phyloP scores from a whole-genome alignment of 441 rosid species.

The Aquilaria agallochum region DNA sequence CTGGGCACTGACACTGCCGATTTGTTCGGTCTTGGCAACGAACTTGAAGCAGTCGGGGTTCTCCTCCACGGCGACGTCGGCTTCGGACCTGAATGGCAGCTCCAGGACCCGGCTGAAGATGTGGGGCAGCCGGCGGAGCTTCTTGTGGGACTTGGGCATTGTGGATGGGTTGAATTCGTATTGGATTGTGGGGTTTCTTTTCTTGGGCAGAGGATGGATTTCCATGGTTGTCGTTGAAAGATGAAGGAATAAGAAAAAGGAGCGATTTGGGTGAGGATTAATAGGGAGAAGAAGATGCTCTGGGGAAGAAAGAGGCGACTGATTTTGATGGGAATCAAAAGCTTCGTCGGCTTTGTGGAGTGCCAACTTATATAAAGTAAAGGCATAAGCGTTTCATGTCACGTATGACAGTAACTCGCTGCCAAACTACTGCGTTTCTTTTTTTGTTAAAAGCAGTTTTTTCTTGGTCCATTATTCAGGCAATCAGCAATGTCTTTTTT shows the following conservation, averaged over 20 bases:
- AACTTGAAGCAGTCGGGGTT: conserved; percentile 63
- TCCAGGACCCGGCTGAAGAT: conserved; percentile 80
- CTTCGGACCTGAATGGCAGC: conserved; percentile 82
- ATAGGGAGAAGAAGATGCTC: conserved; percentile 22
- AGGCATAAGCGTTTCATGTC: too few species aligned
- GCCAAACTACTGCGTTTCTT: too few species aligned
- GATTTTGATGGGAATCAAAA: conserved; percentile 32
- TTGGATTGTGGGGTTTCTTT: conserved; percentile 53
- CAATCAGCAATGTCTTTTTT: too few species aligned
- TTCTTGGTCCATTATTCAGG: too few species aligned
- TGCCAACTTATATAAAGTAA: too few species aligned
- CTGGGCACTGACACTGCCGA: conserved; percentile 59
- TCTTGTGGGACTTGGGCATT: conserved; percentile 41
- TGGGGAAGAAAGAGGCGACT: conserved; percentile 9
- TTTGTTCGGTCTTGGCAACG: conserved; percentile 57
- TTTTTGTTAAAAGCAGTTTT: too few species aligned
- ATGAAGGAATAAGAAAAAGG: background rate
- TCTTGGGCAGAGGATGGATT: conserved; percentile 66
- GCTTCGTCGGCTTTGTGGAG: conserved; percentile 13
- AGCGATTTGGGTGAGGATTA: conserved; percentile 11
- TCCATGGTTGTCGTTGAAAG: conserved; percentile 42
- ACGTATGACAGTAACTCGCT: too few species aligned
- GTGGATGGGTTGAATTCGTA: conserved; percentile 19
- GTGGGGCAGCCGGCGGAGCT: conserved; percentile 79
- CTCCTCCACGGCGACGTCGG: conserved; percentile 78